These are phyloP conservation scores for Aureobasidium uvarum DNA, from an alignment of 2,329 filamentous ascomycete species.

Conservation along the genomic window DNA sequence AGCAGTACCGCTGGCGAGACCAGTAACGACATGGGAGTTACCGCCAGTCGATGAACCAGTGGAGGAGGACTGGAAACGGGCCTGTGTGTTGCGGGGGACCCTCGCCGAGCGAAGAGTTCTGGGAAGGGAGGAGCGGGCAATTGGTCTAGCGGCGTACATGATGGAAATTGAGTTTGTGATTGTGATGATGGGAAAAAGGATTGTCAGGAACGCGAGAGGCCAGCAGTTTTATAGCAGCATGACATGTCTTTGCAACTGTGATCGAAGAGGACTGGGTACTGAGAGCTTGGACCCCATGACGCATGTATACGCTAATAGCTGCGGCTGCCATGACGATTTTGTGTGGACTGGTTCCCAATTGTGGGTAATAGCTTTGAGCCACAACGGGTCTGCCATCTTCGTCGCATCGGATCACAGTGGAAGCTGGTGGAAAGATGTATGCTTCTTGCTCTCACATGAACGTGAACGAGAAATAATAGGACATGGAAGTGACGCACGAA, in stretches of 20 bases:
- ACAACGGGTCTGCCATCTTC: slow-evolving; percentile 4
- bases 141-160: slow-evolving; percentile 27
- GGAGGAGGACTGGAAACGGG: slow-evolving; percentile 37
- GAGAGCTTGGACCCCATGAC: slow-evolving; percentile 18
- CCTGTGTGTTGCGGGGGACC: slow-evolving; percentile 13
- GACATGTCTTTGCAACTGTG: slow-evolving; percentile 2
- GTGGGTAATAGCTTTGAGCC: slow-evolving; percentile 14
- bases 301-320: slow-evolving; percentile 17
- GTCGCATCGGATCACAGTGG: background rate
- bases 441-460: slow-evolving; percentile 6
- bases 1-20: slow-evolving; percentile 50
- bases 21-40: slow-evolving; percentile 48
- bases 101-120: slow-evolving; percentile 25
- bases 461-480: background rate
- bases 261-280: background rate
- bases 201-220: slow-evolving; percentile 8
- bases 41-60: slow-evolving; percentile 32
- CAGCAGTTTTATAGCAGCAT: slow-evolving; percentile 8
- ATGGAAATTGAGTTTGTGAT: background rate
- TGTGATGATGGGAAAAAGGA: slow-evolving; percentile 1
- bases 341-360: slow-evolving; percentile 3
- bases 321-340: slow-evolving; percentile 5
- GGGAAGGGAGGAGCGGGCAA: slow-evolving; percentile 24
- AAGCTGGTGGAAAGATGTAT: background rate
- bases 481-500: background rate